Base-by-base conservation (phyloP, 176 grass and related monocot genomes). In the Aegilops longissima region DNA sequence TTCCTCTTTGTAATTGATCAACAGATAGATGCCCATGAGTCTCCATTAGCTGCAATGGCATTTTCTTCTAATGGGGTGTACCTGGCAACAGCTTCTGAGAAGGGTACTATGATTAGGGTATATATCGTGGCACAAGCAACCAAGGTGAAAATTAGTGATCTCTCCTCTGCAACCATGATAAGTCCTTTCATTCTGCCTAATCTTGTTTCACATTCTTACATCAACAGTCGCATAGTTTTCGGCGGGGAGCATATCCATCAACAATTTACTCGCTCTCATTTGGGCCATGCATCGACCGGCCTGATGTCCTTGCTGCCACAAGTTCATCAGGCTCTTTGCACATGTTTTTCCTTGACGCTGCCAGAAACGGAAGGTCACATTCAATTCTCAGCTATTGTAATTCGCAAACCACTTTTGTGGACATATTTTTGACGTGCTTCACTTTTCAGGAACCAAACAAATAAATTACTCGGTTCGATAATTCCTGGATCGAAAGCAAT, bases 241-340 rank as follows among this genome's bases (percentile, higher is more conserved):
- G 97, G 21, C 90, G 97, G 75, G 97, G 97, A 91, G 92, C 94
- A 79, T 98, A 98, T 69, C 86, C 94, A 83, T 96, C 97, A 71
- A 93, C 90, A 7, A 98, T 98, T 42, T 93, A 96, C 88, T 96
- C 97, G 9, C 77, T 98, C 56, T 64, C 97, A 81, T 98, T 96
- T 89, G 92, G 84, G 63, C 94, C 94, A 12, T 94, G 86, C 61
- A 30, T 58, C 36, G 94, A 93, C 61, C 77, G 92, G 17, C 97
- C 92, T 42, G 82, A 94, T 63, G 81, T 96, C 87, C 97, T 98
- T 88, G 84, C 83, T 78, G 92, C 97, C 72, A 96, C 97, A 86
- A 98, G 97, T 90, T 98, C 94, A 5, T 96, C 97, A 61, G 97
- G 97, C 33, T 98, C 97, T 85, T 83, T 98, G 84, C 97, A 98